Percentiles rank a stretch among this genome's conserved stretches.
Evolutionary conservation across 495 filamentous ascomycete genomes (phyloP).

Genomic region (Podospora fimiseda): DNA sequence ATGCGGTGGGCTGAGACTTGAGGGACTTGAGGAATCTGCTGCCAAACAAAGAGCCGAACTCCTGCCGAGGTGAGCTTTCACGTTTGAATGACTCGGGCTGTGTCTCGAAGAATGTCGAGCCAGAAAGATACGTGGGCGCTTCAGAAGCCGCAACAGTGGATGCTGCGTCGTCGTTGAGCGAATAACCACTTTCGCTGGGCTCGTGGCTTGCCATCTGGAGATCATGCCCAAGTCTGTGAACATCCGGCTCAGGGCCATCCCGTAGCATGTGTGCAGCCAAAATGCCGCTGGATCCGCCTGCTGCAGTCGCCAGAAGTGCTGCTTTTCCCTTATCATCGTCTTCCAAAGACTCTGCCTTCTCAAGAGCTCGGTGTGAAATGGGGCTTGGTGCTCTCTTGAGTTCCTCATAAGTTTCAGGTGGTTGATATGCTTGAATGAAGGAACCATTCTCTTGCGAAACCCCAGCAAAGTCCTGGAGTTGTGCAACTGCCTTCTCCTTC

Average conservation of each 20-base stretch:
- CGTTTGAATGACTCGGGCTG: slow-evolving; percentile 20
- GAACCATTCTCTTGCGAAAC: neutral
- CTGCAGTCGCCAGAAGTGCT: neutral
- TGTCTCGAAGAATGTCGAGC: slow-evolving; percentile 24
- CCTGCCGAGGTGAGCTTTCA: slow-evolving; percentile 7
- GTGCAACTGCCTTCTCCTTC: neutral
- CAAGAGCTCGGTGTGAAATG: neutral
- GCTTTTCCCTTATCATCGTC: slow-evolving; percentile 6
- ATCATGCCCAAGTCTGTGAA: slow-evolving; percentile 9
- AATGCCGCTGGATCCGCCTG: slow-evolving; percentile 17
- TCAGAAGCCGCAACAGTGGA: slow-evolving; percentile 29
- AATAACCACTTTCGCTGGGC: slow-evolving; percentile 21
- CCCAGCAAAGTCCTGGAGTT: slow-evolving; percentile 8
- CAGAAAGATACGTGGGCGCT: slow-evolving; percentile 26
- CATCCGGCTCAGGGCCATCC: slow-evolving; percentile 8
- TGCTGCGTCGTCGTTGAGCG: slow-evolving; percentile 20
- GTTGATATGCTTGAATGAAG: neutral
- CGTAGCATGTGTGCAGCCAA: slow-evolving; percentile 21
- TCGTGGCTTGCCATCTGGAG: slow-evolving; percentile 8
- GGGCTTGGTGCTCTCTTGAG: slow-evolving; percentile 9
- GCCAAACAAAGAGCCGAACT: slow-evolving; percentile 11
- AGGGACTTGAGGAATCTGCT: slow-evolving; percentile 1
- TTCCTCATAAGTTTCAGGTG: slow-evolving; percentile 2
- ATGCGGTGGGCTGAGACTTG: neutral
- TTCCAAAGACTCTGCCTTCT: slow-evolving; percentile 5